phyloP scores from a whole-genome alignment of 352 stramenopile species.

The Blastocystis sp. region DNA sequence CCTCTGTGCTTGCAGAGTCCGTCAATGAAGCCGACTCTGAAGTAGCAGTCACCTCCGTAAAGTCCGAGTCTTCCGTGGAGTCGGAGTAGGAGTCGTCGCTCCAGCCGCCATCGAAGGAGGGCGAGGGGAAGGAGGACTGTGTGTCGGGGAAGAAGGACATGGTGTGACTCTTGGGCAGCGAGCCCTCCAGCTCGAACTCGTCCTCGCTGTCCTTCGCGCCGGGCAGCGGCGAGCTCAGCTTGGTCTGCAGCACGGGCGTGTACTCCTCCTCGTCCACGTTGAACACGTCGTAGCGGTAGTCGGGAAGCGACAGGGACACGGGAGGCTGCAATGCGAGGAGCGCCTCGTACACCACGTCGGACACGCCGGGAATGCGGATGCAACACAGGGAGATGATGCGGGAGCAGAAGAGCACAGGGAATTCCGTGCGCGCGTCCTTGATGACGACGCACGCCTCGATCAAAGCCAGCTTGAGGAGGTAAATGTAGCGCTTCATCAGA shows the following conservation, averaged over 20 bases:
- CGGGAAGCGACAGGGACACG: background rate
- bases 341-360: slow-evolving; percentile 17
- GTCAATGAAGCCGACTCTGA: background rate
- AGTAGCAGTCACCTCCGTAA: no score
- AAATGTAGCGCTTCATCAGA: slow-evolving; percentile 45
- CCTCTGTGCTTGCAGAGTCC: background rate
- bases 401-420: slow-evolving; percentile 31
- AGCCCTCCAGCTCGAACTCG: background rate
- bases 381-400: slow-evolving; percentile 13
- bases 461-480: slow-evolving; percentile 50
- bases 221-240: background rate
- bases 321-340: slow-evolving; percentile 30
- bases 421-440: background rate
- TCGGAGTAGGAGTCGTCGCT: background rate
- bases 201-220: background rate
- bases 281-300: slow-evolving; percentile 50
- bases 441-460: slow-evolving; percentile 41
- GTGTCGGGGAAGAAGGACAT: background rate
- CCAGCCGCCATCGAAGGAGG: background rate
- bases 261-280: slow-evolving; percentile 29
- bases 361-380: slow-evolving; percentile 26
- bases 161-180: slow-evolving; percentile 8
- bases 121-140: background rate
- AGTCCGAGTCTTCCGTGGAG: background rate
- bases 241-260: background rate